phyloP scores from a whole-genome alignment of 352 stramenopile genomes.

The Pythium vanterpoolii region DNA sequence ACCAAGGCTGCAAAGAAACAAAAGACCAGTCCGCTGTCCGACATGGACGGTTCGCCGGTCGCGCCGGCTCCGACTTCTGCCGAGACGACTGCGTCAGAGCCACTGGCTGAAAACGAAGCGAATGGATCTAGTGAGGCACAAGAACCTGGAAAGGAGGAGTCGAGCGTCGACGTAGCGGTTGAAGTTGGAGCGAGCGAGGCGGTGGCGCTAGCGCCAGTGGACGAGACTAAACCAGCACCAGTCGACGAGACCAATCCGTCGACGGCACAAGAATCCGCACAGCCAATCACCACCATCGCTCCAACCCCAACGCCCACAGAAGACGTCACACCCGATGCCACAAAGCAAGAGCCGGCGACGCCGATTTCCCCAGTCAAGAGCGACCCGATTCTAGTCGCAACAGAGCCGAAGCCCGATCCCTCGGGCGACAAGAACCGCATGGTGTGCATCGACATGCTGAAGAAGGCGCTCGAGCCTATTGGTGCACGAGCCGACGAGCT shows the following conservation, averaged over 20 bases:
- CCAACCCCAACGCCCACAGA: background rate
- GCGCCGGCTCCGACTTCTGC: background rate
- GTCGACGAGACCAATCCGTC: slow-evolving; percentile 1
- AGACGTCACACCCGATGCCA: background rate
- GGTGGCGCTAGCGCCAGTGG: too few species aligned
- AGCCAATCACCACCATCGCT: background rate
- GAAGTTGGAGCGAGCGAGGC: background rate
- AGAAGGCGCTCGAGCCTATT: slow-evolving; percentile 46
- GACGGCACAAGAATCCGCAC: background rate
- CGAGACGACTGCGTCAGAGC: background rate
- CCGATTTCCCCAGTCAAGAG: slow-evolving; percentile 11
- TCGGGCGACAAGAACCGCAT: slow-evolving; percentile 53
- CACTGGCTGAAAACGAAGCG: background rate
- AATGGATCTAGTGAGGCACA: slow-evolving; percentile 2
- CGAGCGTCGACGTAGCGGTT: background rate
- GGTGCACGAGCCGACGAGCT: slow-evolving; percentile 36
- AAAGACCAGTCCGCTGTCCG: slow-evolving; percentile 22
- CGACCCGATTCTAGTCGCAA: background rate
- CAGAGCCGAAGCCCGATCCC: slow-evolving; percentile 30
- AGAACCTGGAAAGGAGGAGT: background rate
- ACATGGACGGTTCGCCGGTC: background rate
- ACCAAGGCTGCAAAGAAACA: slow-evolving; percentile 35
- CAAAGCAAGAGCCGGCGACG: background rate
- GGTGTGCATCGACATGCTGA: slow-evolving; percentile 68
- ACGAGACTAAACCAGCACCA: slow-evolving; percentile 1